These are phyloP conservation scores for Nicotiana noctiflora DNA, from an alignment of 257 asterid species.

Conservation along the genomic window DNA sequence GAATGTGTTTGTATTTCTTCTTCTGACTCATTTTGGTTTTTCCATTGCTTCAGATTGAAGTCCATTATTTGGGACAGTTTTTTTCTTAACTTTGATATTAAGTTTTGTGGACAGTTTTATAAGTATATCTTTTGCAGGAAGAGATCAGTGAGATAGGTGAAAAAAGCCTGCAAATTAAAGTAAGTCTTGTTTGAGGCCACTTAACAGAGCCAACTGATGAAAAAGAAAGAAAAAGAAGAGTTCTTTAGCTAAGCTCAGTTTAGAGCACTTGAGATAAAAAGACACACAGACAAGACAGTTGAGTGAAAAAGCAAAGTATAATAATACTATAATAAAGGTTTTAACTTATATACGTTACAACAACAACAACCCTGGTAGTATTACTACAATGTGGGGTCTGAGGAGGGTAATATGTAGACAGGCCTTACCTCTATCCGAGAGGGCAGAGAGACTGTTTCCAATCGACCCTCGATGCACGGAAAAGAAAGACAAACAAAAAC, in stretches of 20 bases:
- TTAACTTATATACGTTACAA: too few relatives aligned
- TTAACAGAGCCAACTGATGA: neutral
- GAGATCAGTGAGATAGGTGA: neutral
- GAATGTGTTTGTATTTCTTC: neutral
- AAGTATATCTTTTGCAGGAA: neutral
- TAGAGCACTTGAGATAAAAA: constrained; percentile 25
- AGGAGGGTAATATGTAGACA: too few relatives aligned
- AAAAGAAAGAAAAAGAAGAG: neutral
- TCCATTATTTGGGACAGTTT: constrained; percentile 37
- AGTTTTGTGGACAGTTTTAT: constrained; percentile 10
- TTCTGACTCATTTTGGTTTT: constrained; percentile 33
- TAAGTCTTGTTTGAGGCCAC: neutral
- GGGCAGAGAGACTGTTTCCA: too few relatives aligned
- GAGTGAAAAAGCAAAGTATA: constrained; percentile 14
- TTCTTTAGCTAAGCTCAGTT: neutral
- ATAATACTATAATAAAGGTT: too few relatives aligned
- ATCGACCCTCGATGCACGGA: too few relatives aligned
- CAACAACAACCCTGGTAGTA: too few relatives aligned
- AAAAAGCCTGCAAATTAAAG: neutral
- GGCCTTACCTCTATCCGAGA: too few relatives aligned
- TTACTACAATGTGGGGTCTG: too few relatives aligned
- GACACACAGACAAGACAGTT: constrained; percentile 52
- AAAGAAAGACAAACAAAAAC: too few relatives aligned
- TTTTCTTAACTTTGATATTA: constrained; percentile 6
- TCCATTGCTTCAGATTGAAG: constrained; percentile 72